phyloP scores from a whole-genome alignment of 371 early-diverging fungal genomes.

The Saksenaea vasiformis region DNA sequence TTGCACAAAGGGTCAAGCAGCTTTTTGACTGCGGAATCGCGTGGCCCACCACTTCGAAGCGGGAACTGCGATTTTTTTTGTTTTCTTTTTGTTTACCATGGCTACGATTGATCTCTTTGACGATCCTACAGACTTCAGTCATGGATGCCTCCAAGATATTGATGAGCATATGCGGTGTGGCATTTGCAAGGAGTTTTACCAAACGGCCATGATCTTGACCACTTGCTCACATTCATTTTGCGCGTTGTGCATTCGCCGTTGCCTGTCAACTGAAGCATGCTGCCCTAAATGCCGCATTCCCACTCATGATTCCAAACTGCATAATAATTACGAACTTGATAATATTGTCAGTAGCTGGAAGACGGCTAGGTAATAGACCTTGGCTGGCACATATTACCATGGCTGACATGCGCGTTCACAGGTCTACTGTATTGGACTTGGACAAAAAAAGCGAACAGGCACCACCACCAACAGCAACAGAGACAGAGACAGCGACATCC shows the following conservation, averaged over 20 bases:
- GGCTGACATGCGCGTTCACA: not conserved
- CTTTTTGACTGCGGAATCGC: not conserved
- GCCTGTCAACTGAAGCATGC: constrained; percentile 45
- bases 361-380: constrained; percentile 9
- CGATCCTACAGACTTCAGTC: constrained; percentile 23
- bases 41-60: not conserved
- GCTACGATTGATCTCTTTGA: constrained; percentile 18
- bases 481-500: too few species aligned
- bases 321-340: constrained; percentile 42
- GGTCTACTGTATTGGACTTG: not conserved
- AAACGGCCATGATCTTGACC: constrained; percentile 53
- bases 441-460: not conserved
- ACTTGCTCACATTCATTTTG: constrained; percentile 70
- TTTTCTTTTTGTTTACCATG: not conserved
- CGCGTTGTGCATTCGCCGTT: constrained; percentile 63
- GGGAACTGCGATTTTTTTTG: not conserved
- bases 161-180: constrained; percentile 66
- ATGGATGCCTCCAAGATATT: constrained; percentile 39
- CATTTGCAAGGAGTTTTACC: constrained; percentile 66
- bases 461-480: too few species aligned
- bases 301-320: constrained; percentile 36
- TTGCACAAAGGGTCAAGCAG: not conserved
- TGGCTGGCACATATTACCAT: not conserved
- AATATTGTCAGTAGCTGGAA: constrained; percentile 29
- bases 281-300: constrained; percentile 59